These are phyloP conservation scores for Chaetomiaceae sp. DNA, from an alignment of 2,329 filamentous ascomycete genomes.

Conservation along the genomic window DNA sequence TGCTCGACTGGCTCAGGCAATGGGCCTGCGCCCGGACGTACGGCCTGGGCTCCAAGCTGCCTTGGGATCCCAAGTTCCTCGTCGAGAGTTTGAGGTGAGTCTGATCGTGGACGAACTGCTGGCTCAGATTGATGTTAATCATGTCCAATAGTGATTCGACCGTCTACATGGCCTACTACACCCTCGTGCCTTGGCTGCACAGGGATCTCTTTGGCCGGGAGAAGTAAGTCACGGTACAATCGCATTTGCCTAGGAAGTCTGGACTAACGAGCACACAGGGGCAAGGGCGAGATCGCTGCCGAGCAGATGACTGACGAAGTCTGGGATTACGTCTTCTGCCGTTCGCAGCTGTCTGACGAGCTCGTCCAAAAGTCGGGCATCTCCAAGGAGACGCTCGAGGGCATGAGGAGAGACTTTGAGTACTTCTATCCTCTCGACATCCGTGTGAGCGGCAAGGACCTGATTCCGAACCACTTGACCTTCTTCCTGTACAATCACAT, in stretches of 20 bases:
- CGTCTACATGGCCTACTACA: constrained; percentile 80
- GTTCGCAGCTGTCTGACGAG: constrained; percentile 63
- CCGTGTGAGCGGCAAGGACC: constrained; percentile 83
- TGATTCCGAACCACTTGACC: constrained; percentile 90
- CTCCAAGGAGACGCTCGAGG: constrained; percentile 64
- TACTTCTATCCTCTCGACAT: constrained; percentile 96
- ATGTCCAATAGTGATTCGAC: constrained; percentile 79
- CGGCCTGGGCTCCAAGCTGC: constrained; percentile 87
- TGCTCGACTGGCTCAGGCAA: constrained; percentile 86
- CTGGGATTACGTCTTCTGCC: constrained; percentile 92
- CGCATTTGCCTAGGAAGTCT: no score
- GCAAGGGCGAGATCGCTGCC: constrained; percentile 62
- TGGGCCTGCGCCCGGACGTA: constrained; percentile 94
- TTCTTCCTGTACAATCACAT: constrained; percentile 94
- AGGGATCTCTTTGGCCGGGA: constrained; percentile 79
- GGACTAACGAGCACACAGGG: no score
- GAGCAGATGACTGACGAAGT: constrained; percentile 93
- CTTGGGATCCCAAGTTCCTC: constrained; percentile 86
- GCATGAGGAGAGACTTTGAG: constrained; percentile 85
- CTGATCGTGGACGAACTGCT: background rate
- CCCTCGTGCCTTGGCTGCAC: constrained; percentile 63
- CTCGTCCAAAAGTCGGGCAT: constrained; percentile 64
- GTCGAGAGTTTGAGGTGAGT: constrained; percentile 56
- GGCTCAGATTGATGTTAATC: background rate
- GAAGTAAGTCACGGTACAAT: constrained; percentile 34